Conservation (phyloP, 106 monocot species). For the Apostasia ramifera region DNA sequence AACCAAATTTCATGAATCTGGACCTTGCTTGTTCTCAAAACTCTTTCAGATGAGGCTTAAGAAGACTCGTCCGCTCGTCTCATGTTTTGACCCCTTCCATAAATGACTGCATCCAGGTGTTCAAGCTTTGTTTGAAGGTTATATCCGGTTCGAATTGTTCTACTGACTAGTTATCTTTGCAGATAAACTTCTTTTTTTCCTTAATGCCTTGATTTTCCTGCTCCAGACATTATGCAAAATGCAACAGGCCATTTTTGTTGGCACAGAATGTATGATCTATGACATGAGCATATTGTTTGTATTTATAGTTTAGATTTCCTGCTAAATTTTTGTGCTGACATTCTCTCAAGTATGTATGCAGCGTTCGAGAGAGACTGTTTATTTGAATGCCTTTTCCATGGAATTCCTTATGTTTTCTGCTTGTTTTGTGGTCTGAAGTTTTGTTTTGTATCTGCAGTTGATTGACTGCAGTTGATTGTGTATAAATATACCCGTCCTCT, state of each 20-base stretch:
- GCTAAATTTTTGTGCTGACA: neutral
- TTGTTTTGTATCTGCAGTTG: too few species aligned
- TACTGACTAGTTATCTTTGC: neutral
- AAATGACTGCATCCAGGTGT: neutral
- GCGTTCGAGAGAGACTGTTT: too few species aligned
- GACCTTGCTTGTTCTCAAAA: neutral
- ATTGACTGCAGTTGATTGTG: too few species aligned
- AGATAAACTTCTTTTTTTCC: neutral
- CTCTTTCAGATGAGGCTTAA: neutral
- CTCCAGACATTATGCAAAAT: too few species aligned
- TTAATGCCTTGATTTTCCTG: neutral
- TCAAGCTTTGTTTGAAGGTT: neutral
- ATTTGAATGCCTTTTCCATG: too few species aligned
- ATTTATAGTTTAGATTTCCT: neutral
- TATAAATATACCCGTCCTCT: too few species aligned
- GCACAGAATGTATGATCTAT: conserved; percentile 1
- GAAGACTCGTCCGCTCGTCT: neutral
- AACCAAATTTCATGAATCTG: neutral
- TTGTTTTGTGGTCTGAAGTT: too few species aligned
- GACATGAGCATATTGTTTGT: neutral
- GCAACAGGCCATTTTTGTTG: neutral
- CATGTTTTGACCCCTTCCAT: neutral
- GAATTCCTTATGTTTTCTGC: too few species aligned
- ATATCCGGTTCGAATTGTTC: neutral
- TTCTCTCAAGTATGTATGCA: neutral